Conservation (phyloP, 2,329 filamentous ascomycete genomes). For the Ascochyta fabae region DNA sequence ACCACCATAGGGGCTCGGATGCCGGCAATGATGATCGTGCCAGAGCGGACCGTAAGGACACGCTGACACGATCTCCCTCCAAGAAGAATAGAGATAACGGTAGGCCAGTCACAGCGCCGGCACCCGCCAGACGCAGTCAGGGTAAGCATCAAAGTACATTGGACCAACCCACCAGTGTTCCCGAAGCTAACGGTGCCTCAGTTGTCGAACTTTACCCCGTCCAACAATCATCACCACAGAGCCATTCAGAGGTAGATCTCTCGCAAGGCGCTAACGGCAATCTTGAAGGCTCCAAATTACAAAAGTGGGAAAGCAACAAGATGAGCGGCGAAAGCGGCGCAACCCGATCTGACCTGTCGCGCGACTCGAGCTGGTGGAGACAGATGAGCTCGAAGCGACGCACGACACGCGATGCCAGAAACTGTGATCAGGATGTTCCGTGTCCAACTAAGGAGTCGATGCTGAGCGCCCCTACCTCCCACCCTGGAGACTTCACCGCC, state of each 20-base stretch:
- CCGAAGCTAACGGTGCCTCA: constrained; percentile 16
- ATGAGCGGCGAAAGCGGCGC: constrained; percentile 38
- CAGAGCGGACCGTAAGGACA: constrained; percentile 40
- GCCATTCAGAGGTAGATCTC: constrained; percentile 45
- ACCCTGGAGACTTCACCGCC: constrained; percentile 10
- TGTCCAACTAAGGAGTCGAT: constrained; percentile 35
- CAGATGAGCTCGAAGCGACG: constrained; percentile 42
- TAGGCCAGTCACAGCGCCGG: constrained; percentile 47
- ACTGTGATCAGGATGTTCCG: constrained; percentile 36
- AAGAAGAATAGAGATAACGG: constrained; percentile 32
- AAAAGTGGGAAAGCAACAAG: constrained; percentile 44
- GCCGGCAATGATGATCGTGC: constrained; percentile 23
- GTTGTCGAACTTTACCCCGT: constrained; percentile 41
- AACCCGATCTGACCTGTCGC: constrained; percentile 39
- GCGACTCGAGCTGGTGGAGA: constrained; percentile 46
- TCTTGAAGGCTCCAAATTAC: constrained; percentile 39
- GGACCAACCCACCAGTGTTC: background rate
- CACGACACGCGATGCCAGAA: constrained; percentile 35
- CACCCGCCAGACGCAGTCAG: constrained; percentile 41
- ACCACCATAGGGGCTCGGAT: constrained; percentile 23
- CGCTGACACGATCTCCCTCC: constrained; percentile 32
- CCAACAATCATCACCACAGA: constrained; percentile 39
- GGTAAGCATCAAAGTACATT: constrained; percentile 35
- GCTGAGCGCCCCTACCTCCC: constrained; percentile 31
- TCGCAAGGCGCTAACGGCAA: constrained; percentile 41